These are phyloP conservation scores for Geranium brycei DNA, from an alignment of 345 rosid species.

Conservation along the genomic window DNA sequence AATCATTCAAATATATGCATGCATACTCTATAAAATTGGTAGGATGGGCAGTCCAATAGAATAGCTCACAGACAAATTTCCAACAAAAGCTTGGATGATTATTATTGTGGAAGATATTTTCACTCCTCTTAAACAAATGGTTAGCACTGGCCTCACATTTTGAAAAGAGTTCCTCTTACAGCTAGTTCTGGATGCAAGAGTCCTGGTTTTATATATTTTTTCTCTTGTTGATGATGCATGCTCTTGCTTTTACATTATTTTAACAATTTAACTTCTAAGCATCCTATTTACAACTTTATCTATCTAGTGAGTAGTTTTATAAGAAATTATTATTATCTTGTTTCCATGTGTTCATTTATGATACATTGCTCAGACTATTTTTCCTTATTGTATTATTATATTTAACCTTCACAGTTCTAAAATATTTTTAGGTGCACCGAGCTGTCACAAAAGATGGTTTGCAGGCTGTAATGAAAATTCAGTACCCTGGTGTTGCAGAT, in stretches of 20 bases:
- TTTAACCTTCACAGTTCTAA: constrained; percentile 8
- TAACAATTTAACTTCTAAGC: not conserved
- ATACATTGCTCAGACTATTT: not conserved
- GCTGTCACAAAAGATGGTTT: constrained; percentile 68
- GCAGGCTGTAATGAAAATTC: constrained; percentile 88
- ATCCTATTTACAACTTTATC: not conserved
- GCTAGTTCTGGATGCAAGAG: not conserved
- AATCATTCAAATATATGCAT: not conserved
- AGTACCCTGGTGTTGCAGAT: constrained; percentile 96
- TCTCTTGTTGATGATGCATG: not conserved
- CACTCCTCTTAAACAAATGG: no score
- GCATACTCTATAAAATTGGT: not conserved
- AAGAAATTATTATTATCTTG: not conserved
- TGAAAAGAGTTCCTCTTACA: no score
- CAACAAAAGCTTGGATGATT: not conserved
- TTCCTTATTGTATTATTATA: not conserved
- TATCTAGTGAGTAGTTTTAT: not conserved
- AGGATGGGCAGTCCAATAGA: not conserved
- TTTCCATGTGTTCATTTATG: not conserved
- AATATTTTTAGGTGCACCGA: constrained; percentile 59
- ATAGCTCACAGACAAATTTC: not conserved
- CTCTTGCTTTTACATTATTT: not conserved
- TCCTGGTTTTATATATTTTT: not conserved
- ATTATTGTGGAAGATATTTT: not conserved
- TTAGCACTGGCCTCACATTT: no score